These are phyloP conservation scores for Thalia dealbata DNA, from an alignment of 176 grass and related monocot species.

Conservation along the genomic window DNA sequence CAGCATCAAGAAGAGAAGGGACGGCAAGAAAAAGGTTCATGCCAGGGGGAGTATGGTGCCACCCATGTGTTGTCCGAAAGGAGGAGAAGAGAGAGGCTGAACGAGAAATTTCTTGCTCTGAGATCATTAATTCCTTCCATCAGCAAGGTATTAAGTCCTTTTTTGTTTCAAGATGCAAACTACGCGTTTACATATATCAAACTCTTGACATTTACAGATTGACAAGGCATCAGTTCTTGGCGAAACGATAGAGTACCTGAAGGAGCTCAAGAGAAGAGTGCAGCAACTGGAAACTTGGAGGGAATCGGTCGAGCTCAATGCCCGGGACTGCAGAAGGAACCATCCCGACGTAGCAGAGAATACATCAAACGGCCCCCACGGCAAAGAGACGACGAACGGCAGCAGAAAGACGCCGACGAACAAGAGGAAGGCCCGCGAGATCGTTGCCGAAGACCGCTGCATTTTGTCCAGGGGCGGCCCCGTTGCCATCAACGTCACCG, in stretches of 20 bases:
- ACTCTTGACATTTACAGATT: slow-evolving; percentile 32
- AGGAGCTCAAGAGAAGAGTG: slow-evolving; percentile 46
- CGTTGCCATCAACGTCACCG: too few species aligned
- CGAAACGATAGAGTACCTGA: slow-evolving; percentile 66
- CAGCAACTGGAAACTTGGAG: slow-evolving; percentile 44
- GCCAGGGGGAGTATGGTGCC: background rate
- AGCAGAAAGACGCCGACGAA: slow-evolving; percentile 18
- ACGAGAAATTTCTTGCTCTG: slow-evolving; percentile 10
- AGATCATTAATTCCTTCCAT: slow-evolving; percentile 16
- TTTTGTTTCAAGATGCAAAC: background rate
- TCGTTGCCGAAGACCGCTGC: slow-evolving; percentile 17
- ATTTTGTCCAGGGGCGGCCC: slow-evolving; percentile 1
- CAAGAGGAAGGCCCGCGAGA: slow-evolving; percentile 15
- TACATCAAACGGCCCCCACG: slow-evolving; percentile 29
- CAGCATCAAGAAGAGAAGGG: background rate
- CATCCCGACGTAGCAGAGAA: slow-evolving; percentile 17
- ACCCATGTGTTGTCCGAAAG: slow-evolving; percentile 4
- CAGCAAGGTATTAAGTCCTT: slow-evolving; percentile 17
- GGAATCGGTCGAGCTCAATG: slow-evolving; percentile 6
- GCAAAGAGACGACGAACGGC: slow-evolving; percentile 13
- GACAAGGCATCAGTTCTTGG: slow-evolving; percentile 78
- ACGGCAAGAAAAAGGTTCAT: background rate
- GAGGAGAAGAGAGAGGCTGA: slow-evolving; percentile 13
- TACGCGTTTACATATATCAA: background rate
- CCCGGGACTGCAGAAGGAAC: background rate